phyloP scores from a whole-genome alignment of 352 stramenopile species.

The Phytophthora brassicae region DNA sequence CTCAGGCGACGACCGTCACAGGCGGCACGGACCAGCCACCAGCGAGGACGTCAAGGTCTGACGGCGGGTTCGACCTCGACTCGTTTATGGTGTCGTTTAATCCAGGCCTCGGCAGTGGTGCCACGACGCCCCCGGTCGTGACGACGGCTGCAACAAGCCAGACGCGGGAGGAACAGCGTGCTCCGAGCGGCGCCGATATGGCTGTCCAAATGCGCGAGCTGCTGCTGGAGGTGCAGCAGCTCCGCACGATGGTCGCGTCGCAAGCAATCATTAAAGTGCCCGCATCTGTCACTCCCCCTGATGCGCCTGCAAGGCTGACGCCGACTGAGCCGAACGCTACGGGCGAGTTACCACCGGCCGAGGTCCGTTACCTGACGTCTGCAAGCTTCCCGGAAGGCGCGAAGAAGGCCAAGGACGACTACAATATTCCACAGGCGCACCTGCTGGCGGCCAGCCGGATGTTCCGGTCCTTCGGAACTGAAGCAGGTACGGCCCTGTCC shows the following conservation, averaged over 20 bases:
- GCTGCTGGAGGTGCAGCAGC: background rate
- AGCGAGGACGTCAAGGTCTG: background rate
- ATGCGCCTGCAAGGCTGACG: background rate
- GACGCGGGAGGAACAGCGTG: background rate
- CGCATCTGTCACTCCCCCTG: too few relatives aligned
- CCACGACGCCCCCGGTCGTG: too few relatives aligned
- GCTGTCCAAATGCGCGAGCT: background rate
- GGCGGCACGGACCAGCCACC: background rate
- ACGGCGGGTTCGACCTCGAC: slow-evolving; percentile 5
- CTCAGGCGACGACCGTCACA: background rate
- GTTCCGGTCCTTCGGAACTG: slow-evolving; percentile 7
- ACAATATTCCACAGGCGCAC: slow-evolving; percentile 16
- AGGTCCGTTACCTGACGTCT: slow-evolving; percentile 7
- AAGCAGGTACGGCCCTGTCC: slow-evolving; percentile 12
- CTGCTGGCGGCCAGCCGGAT: slow-evolving; percentile 7
- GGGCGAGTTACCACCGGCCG: background rate
- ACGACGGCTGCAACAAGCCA: background rate
- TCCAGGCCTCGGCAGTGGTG: background rate
- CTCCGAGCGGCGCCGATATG: background rate
- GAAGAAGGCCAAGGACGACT: slow-evolving; percentile 23
- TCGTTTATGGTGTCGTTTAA: slow-evolving; percentile 6
- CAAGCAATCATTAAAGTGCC: background rate
- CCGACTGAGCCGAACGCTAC: background rate
- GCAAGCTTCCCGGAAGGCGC: slow-evolving; percentile 15
- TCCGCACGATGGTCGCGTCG: background rate